phyloP scores from a whole-genome alignment of 495 filamentous ascomycete species.

The Poronia punctata region DNA sequence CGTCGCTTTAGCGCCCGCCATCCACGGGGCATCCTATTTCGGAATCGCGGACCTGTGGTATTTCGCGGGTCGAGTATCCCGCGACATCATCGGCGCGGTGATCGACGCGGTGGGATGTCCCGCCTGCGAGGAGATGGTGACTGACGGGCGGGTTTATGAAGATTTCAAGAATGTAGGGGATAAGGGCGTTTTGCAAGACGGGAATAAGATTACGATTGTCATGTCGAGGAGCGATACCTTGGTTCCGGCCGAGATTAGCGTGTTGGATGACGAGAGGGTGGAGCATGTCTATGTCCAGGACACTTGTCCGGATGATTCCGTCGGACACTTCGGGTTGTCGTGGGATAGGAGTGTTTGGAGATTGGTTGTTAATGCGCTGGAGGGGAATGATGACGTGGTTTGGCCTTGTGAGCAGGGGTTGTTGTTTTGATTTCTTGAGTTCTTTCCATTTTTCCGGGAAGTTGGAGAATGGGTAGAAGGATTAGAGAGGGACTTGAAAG shows the following conservation, averaged over 20 bases:
- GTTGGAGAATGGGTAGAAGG: no score
- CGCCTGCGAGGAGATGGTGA: conserved; percentile 39
- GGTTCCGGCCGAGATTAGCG: conserved; percentile 39
- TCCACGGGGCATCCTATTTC: conserved; percentile 42
- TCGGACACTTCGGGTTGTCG: conserved; percentile 47
- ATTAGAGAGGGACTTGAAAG: no score
- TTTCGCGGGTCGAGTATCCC: conserved; percentile 28
- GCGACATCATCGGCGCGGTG: conserved; percentile 23
- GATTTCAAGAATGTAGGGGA: conserved; percentile 31
- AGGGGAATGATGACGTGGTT: conserved; percentile 22
- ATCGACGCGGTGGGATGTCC: conserved; percentile 37
- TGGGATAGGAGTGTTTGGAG: conserved; percentile 51
- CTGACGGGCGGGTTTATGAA: conserved; percentile 32
- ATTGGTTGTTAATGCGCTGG: conserved; percentile 45
- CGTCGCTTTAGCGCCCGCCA: conserved; percentile 45
- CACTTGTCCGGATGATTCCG: conserved; percentile 38
- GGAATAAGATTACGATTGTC: conserved; percentile 44
- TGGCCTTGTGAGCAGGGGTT: conserved; percentile 21
- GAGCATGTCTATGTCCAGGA: conserved; percentile 41
- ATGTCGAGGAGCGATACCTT: conserved; percentile 42
- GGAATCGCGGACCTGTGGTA: conserved; percentile 42
- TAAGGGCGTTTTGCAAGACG: conserved; percentile 42
- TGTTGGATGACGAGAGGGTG: conserved; percentile 41
- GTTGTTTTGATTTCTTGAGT: conserved; percentile 12
- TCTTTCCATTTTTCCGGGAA: no score